Evolutionary conservation across 805 yeast species (phyloP), one percentile per base, ranked within the genome.

Genomic region (Henningerozyma blattae): DNA sequence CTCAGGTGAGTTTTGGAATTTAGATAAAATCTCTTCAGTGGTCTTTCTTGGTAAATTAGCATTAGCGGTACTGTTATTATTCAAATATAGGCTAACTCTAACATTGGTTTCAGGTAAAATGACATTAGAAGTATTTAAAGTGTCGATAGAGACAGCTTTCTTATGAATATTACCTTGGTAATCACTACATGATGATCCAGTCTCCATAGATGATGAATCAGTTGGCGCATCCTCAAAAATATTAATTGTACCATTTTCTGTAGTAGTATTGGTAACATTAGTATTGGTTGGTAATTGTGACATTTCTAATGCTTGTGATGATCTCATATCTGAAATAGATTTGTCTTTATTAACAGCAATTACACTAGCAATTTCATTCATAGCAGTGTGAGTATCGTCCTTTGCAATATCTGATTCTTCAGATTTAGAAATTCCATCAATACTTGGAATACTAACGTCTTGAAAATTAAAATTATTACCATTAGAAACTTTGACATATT

Each of bases 141-240:
- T 52, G 16, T 52, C 60, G 27, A 55, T 50, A 1, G 60, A 54
- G 5, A 53, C 52, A 1, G 54, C 59, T 33, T 53, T 54, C 22
- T 52, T 47, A 33, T 47, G 56, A 22, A 46, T 42, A 22, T 44
- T 47, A 4, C 39, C 42, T 15, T 43, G 43, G 1, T 51, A 46
- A 25, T 38, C 42, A 1, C 46, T 38, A 4, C 53, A 45, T 1
- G 52, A 43, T 9, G 47, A 38, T 2, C 39, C 35, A n/a, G 44
- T 38, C 4, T 55, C 42, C 3, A 44, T 45, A 5, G 30, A 20
- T 4, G 33, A 22, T n/a, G 48, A 39, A 28, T 46, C 52, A 9
- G 36, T 34, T 4, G 48, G 43, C 1, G 52, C 53, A 38, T 55
- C 58, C 33, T 55, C 59, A 41, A 52, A 55, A 12, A 24, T 24